Percentiles rank a stretch among this genome's conserved stretches.
Evolutionary conservation across 305 asterid species (phyloP).

Genomic region (Petunia hybrid): DNA sequence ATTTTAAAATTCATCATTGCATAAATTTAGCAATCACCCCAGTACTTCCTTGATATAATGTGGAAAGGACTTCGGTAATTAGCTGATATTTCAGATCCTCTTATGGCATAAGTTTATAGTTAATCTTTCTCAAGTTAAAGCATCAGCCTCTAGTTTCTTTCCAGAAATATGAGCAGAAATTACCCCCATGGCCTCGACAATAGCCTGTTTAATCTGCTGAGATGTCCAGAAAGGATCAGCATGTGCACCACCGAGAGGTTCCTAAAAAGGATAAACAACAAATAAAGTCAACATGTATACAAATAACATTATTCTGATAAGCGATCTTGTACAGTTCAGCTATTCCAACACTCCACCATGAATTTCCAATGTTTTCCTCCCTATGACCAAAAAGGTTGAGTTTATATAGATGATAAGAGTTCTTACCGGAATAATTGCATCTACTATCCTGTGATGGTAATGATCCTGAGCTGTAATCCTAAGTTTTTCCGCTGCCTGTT

Average conservation of each 20-base stretch:
- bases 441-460: conserved; percentile 64
- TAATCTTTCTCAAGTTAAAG: background rate
- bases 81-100: background rate
- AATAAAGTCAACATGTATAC: background rate
- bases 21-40: background rate
- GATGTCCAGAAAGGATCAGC: conserved; percentile 87
- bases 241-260: conserved; percentile 96
- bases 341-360: background rate
- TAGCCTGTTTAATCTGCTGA: conserved; percentile 82
- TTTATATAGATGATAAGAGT: background rate
- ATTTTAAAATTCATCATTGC: background rate
- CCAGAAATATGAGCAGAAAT: conserved; percentile 33
- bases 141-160: background rate
- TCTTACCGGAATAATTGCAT: conserved; percentile 82
- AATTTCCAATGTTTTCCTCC: background rate
- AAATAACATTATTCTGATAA: background rate
- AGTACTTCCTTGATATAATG: background rate
- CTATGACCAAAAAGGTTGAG: conserved; percentile 1
- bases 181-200: conserved; percentile 82
- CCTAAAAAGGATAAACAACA: conserved; percentile 53
- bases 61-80: background rate
- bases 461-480: conserved; percentile 84
- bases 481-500: conserved; percentile 92
- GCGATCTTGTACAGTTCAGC: background rate
- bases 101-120: background rate